phyloP scores from a whole-genome alignment of 2,329 filamentous ascomycete species.

The Hypoxylon sp. region DNA sequence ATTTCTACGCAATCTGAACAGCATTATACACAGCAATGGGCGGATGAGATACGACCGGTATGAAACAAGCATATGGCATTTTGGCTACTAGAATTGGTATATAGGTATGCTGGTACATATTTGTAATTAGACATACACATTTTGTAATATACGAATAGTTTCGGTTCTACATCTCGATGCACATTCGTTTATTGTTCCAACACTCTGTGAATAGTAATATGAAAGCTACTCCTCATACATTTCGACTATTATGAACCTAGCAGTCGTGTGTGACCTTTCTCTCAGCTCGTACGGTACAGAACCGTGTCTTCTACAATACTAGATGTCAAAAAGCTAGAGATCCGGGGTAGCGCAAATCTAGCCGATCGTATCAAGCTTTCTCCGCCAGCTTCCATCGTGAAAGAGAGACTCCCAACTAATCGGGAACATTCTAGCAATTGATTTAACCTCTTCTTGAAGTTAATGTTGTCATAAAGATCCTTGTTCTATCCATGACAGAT shows the following conservation, averaged over 20 bases:
- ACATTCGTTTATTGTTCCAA: neutral
- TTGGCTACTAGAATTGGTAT: neutral
- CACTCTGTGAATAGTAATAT: neutral
- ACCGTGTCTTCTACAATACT: too few species aligned
- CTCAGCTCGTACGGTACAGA: neutral
- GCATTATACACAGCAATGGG: neutral
- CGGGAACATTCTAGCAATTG: too few species aligned
- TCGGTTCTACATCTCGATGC: neutral
- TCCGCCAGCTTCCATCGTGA: too few species aligned
- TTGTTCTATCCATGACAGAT: neutral
- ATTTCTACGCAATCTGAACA: neutral
- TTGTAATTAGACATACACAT: neutral
- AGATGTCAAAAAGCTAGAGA: constrained; percentile 5
- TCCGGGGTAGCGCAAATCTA: neutral
- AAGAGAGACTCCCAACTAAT: too few species aligned
- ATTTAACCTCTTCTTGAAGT: neutral
- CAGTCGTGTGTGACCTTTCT: neutral
- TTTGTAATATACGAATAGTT: neutral
- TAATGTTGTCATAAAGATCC: neutral
- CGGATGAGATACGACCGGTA: neutral
- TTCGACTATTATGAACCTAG: neutral
- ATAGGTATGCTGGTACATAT: neutral
- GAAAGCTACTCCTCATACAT: neutral
- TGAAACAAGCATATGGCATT: neutral
- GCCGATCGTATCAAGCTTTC: too few species aligned